These are phyloP conservation scores for Sclerotinia sclerotiorum DNA, from an alignment of 2,329 filamentous ascomycete genomes.

Conservation along the genomic window DNA sequence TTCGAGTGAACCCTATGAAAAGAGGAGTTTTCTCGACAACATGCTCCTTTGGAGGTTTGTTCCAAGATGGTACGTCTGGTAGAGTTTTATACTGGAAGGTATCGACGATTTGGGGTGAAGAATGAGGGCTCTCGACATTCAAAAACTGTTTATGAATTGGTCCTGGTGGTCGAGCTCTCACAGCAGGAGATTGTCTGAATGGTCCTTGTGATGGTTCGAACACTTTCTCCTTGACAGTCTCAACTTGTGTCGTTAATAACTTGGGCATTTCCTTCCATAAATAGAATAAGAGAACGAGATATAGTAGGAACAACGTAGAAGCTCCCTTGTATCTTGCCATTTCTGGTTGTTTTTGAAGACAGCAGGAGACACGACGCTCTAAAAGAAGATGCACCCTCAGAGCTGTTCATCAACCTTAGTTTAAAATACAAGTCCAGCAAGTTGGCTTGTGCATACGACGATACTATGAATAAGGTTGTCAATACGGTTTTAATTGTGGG, in stretches of 20 bases:
- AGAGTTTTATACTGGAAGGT: conserved; percentile 6
- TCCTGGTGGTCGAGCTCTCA: conserved; percentile 14
- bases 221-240: background rate
- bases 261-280: background rate
- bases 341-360: background rate
- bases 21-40: conserved; percentile 50
- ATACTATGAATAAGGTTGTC: conserved; percentile 1
- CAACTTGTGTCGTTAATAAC: background rate
- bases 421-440: background rate
- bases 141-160: conserved; percentile 13
- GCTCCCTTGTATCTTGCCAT: conserved; percentile 9
- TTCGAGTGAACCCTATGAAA: conserved; percentile 58
- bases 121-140: background rate
- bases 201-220: background rate
- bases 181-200: background rate
- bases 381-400: background rate
- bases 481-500: conserved; percentile 8
- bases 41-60: conserved; percentile 44
- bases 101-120: conserved; percentile 3
- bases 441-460: background rate
- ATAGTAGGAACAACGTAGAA: background rate
- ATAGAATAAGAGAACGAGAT: conserved; percentile 2
- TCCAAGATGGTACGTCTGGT: conserved; percentile 41
- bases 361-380: background rate
- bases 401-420: background rate